Percentiles rank a stretch among this genome's conserved stretches.
Conservation (phyloP, 257 asterid species). For the Scutellaria minor region DNA sequence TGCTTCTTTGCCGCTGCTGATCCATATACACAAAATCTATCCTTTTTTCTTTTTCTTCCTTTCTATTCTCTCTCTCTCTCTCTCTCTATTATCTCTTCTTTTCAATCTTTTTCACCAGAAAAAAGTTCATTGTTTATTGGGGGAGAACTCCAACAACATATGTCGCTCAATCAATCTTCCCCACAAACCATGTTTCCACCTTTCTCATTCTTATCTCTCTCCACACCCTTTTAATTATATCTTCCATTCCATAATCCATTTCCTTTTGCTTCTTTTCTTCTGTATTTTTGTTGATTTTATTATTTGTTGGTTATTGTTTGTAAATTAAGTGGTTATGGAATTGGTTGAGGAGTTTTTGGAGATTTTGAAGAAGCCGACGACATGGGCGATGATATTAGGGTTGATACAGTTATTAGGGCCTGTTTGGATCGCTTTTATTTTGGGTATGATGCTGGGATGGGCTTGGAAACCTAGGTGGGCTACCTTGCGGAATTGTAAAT, state of each 20-base stretch:
- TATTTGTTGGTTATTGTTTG: slow-evolving; percentile 17
- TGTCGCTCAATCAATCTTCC: slow-evolving; percentile 24
- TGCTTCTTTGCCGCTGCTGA: slow-evolving; percentile 36
- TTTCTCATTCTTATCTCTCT: slow-evolving; percentile 47
- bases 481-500: slow-evolving; percentile 55
- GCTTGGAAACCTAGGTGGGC: slow-evolving; percentile 95
- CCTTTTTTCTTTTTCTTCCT: background rate
- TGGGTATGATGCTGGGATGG: slow-evolving; percentile 85
- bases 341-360: slow-evolving; percentile 57
- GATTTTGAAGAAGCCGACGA: slow-evolving; percentile 60
- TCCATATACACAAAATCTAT: background rate
- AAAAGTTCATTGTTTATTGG: background rate
- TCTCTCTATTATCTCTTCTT: background rate
- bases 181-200: slow-evolving; percentile 44
- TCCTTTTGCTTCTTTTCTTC: background rate
- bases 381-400: slow-evolving; percentile 55
- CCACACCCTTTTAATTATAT: slow-evolving; percentile 25
- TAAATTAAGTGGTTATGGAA: slow-evolving; percentile 44
- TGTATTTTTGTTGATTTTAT: background rate
- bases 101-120: background rate
- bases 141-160: slow-evolving; percentile 31
- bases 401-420: slow-evolving; percentile 69
- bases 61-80: slow-evolving; percentile 11
- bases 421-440: slow-evolving; percentile 73
- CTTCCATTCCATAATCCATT: background rate